A percentile compares a stretch with the other conserved stretches of the same genome.
Evolutionary conservation across 2,329 filamentous ascomycete species (phyloP).

Genomic region (Tolypocladium tropicale): DNA sequence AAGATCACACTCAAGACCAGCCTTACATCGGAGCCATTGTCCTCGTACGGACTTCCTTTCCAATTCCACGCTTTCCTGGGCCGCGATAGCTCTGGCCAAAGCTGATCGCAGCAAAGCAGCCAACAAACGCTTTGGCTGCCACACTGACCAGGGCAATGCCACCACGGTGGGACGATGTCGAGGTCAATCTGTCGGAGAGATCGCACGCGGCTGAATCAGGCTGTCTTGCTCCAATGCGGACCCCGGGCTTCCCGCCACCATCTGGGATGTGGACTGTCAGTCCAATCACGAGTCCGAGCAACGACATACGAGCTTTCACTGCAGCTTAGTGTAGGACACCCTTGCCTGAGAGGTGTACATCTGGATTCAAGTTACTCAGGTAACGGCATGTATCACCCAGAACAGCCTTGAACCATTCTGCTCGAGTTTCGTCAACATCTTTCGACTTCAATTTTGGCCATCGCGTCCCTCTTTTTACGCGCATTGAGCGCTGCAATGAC

Average conservation of each 20-base stretch:
- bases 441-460: neutral
- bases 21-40: too few species aligned
- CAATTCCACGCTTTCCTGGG: too few species aligned
- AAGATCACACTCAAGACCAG: too few species aligned
- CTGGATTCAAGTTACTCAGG: neutral
- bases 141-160: too few species aligned
- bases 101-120: too few species aligned
- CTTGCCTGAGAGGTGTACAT: neutral
- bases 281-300: neutral
- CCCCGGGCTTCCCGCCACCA: neutral
- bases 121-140: too few species aligned
- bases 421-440: neutral
- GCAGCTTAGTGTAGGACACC: neutral
- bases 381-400: neutral
- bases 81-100: too few species aligned
- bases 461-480: neutral
- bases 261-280: neutral
- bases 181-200: neutral
- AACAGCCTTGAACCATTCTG: neutral
- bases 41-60: too few species aligned
- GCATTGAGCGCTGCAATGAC: neutral
- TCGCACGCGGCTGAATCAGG: neutral
- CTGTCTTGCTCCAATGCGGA: neutral
- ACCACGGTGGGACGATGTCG: neutral
- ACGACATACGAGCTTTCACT: neutral